Base-by-base conservation (phyloP, 2,329 filamentous ascomycete genomes). In the Pseudonectria foliicola region DNA sequence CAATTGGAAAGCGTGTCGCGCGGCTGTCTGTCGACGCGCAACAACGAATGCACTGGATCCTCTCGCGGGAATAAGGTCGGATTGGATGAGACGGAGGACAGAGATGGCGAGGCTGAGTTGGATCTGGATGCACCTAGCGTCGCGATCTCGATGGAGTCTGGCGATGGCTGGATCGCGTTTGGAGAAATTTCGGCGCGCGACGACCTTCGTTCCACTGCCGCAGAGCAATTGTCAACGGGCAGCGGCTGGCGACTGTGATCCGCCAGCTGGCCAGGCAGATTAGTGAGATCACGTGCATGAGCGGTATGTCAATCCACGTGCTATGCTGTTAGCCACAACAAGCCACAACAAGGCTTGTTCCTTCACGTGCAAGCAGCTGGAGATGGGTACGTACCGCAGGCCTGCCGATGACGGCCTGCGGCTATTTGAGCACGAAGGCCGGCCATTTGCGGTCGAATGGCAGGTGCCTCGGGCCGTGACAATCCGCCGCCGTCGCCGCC, bases 131-230 rank as follows among this genome's bases (percentile, higher is more conserved):
- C 29, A 41, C 35, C 37, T 47, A 45, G 46, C 35, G 42, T 46
- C 35, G 44, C 46, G 50, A 50, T 54, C 43, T 44, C 40, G 51
- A 52, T 53, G 43, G 45, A 50, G 45, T 45, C 38, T 46, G 34
- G 38, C 35, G 33, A 38, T 48, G 40, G 33, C 42, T 43, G 43
- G 42, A 46, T 49, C 49, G 53, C 55, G 56, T 59, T 52, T 55
- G 50, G 53, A 54, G 56, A 59, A 61, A 59, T 59, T 60, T 61
- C 59, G 58, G 60, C 55, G 60, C 57, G 59, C 49, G 30, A 40
- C 29, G 34, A 43, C 32, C 32, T 21, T 21, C 8, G 18, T 21
- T 21, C 18, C 18, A 21, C 18, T 21, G 18, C 18, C 18, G 18
- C 18, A 21, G 5, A 21, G 8, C 18, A 21, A 21, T 21, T 21